phyloP scores from a whole-genome alignment of 139 green algal genomes.

The Chloropicon primus region DNA sequence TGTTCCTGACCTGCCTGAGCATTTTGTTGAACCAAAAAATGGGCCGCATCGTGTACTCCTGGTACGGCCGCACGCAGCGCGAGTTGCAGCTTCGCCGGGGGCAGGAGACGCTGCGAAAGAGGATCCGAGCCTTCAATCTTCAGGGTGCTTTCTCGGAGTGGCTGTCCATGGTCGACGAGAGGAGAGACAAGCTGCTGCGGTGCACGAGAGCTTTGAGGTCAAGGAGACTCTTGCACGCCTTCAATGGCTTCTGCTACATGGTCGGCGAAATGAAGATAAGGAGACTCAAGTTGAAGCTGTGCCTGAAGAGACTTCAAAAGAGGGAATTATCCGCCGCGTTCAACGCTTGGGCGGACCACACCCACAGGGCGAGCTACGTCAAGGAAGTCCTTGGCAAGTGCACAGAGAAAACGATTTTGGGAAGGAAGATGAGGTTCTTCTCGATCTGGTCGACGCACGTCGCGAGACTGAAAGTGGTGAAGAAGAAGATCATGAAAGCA shows the following conservation, averaged over 20 bases:
- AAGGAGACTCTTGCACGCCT: background rate
- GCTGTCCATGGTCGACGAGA: background rate
- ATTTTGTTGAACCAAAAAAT: background rate
- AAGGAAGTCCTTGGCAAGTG: background rate
- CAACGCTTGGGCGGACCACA: background rate
- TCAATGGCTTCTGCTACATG: background rate
- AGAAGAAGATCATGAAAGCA: background rate
- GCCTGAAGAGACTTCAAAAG: background rate
- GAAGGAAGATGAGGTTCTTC: background rate
- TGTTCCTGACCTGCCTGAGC: background rate
- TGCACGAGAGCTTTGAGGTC: background rate
- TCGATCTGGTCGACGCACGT: background rate
- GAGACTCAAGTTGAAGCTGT: background rate
- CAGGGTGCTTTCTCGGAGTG: background rate
- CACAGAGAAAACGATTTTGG: background rate
- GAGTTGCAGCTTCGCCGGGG: background rate
- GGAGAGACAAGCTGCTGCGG: background rate
- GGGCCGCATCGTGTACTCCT: background rate
- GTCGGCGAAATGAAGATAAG: background rate
- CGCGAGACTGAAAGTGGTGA: background rate
- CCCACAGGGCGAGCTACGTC: background rate
- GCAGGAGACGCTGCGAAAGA: background rate
- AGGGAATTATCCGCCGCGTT: background rate
- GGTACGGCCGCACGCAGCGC: background rate
- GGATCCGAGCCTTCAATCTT: background rate